Conservation (phyloP, 2,329 filamentous ascomycete genomes). For the Nothophoma quercina region DNA sequence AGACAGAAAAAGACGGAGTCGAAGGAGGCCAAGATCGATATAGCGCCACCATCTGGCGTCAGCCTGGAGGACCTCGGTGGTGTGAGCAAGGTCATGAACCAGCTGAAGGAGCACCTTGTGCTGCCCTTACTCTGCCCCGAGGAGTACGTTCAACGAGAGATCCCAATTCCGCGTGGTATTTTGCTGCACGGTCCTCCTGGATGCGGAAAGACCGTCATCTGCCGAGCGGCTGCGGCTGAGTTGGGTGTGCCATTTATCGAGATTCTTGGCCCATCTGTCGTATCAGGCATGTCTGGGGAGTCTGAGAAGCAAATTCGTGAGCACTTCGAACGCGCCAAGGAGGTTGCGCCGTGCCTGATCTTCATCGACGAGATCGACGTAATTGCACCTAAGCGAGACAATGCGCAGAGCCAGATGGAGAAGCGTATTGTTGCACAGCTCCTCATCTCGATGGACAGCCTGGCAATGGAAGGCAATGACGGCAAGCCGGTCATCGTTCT, state of each 20-base stretch:
- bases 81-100: conserved; percentile 73
- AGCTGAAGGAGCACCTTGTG: conserved; percentile 75
- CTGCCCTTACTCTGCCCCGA: conserved; percentile 74
- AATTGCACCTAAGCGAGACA: conserved; percentile 86
- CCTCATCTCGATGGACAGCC: conserved; percentile 81
- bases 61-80: conserved; percentile 78
- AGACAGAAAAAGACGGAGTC: conserved; percentile 61
- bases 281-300: conserved; percentile 88
- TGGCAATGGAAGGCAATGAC: conserved; percentile 74
- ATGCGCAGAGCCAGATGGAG: conserved; percentile 86
- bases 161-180: conserved; percentile 76
- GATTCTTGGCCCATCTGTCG: conserved; percentile 80
- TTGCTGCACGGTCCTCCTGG: conserved; percentile 84
- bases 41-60: conserved; percentile 71
- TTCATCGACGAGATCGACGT: conserved; percentile 94
- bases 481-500: conserved; percentile 86
- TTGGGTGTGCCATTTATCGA: conserved; percentile 80
- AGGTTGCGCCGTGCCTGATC: conserved; percentile 84
- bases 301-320: conserved; percentile 87
- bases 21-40: conserved; percentile 59
- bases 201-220: conserved; percentile 86
- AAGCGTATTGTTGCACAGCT: conserved; percentile 85
- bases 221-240: conserved; percentile 78
- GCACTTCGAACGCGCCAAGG: conserved; percentile 86
- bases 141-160: conserved; percentile 69